These are phyloP conservation scores for Phaeoacremonium minimum DNA, from an alignment of 2,329 filamentous ascomycete species.

Conservation along the genomic window DNA sequence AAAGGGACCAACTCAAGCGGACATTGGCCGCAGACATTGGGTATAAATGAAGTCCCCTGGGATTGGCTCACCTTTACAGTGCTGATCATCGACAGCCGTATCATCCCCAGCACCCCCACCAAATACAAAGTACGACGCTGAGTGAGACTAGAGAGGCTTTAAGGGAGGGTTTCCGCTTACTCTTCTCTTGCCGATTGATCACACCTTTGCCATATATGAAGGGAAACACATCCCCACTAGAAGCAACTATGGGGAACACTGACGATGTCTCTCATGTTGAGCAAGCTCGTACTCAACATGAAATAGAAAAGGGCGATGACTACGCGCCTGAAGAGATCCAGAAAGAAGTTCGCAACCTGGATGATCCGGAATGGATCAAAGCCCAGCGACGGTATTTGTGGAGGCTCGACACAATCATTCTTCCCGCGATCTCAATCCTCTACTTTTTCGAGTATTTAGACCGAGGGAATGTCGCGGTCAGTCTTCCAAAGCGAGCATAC, in stretches of 20 bases:
- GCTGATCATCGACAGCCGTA: too few relatives aligned
- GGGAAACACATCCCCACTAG: neutral
- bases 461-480: constrained; percentile 10
- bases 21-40: too few relatives aligned
- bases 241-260: constrained; percentile 4
- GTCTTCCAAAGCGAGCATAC: too few relatives aligned
- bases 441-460: constrained; percentile 13
- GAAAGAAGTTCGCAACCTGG: constrained; percentile 7
- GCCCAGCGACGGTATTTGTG: constrained; percentile 8
- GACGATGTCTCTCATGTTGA: constrained; percentile 6
- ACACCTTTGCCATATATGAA: too few relatives aligned
- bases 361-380: constrained; percentile 8
- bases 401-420: constrained; percentile 10
- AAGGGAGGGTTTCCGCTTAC: neutral
- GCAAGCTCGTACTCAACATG: neutral
- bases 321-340: constrained; percentile 8
- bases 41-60: too few relatives aligned
- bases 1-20: too few relatives aligned
- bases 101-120: too few relatives aligned
- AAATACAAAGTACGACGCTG: too few relatives aligned
- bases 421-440: constrained; percentile 9
- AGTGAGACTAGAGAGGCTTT: constrained; percentile 1
- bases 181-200: neutral
- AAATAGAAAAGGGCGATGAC: constrained; percentile 1
- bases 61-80: too few relatives aligned